Evolutionary conservation across 225 moss, liverwort and hornwort species (phyloP).

Genomic region (Pleurozium schreberi): DNA sequence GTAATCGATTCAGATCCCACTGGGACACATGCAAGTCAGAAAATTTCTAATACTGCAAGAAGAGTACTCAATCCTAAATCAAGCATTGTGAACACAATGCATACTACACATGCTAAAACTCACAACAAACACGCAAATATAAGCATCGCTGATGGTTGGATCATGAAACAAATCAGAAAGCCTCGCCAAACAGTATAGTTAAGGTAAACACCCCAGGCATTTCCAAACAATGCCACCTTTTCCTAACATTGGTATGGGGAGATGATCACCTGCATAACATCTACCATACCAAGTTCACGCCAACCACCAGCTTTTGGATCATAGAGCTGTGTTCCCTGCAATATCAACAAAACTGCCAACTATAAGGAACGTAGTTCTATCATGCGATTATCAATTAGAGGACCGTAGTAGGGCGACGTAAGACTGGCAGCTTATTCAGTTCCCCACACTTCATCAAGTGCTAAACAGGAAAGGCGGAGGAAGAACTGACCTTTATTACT

Average conservation of each 20-base stretch:
- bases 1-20: background rate
- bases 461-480: background rate
- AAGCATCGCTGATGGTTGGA: background rate
- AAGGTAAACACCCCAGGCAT: background rate
- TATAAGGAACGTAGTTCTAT: background rate
- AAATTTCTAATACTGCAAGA: background rate
- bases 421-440: background rate
- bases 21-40: background rate
- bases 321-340: conserved; percentile 91
- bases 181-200: background rate
- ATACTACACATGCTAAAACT: background rate
- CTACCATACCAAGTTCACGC: conserved; percentile 96
- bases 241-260: background rate
- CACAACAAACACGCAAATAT: background rate
- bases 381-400: background rate
- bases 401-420: background rate
- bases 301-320: conserved; percentile 98
- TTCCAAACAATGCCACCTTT: background rate
- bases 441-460: background rate
- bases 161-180: background rate
- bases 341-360: background rate
- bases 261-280: conserved; percentile 90
- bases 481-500: conserved; percentile 73
- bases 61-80: background rate
- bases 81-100: background rate